phyloP scores from a whole-genome alignment of 2,329 filamentous ascomycete genomes.

The Allantophomopsis lycopodina region DNA sequence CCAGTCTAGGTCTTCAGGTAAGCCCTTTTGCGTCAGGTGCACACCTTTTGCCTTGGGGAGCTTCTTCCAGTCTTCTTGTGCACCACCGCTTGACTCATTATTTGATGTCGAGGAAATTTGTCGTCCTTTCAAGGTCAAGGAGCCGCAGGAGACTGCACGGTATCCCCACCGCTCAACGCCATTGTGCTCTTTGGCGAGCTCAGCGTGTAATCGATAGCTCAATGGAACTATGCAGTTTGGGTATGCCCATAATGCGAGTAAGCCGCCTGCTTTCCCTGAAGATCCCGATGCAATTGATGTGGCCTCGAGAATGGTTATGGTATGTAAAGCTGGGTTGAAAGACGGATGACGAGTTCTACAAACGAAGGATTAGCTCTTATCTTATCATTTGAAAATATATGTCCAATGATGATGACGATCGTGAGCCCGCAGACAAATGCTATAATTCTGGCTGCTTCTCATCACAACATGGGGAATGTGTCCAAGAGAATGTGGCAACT shows the following conservation, averaged over 20 bases:
- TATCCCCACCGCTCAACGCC: conserved; percentile 81
- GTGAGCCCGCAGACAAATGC: too few relatives aligned
- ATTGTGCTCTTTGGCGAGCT: conserved; percentile 72
- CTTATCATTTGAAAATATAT: too few relatives aligned
- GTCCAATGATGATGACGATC: too few relatives aligned
- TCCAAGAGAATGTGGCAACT: too few relatives aligned
- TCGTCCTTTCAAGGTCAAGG: conserved; percentile 11
- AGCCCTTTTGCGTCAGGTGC: conserved; percentile 37
- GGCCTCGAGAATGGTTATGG: conserved; percentile 78
- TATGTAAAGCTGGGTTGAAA: conserved; percentile 62
- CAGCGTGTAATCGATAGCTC: conserved; percentile 69
- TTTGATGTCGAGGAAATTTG: conserved; percentile 4
- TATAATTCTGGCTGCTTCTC: too few relatives aligned
- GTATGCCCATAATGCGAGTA: conserved; percentile 87
- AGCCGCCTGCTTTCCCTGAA: conserved; percentile 85
- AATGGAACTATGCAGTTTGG: conserved; percentile 72
- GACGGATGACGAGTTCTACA: conserved; percentile 61
- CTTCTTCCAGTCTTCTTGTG: conserved; percentile 39
- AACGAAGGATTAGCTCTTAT: too few relatives aligned
- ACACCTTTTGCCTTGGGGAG: conserved; percentile 32
- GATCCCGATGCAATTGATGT: conserved; percentile 77
- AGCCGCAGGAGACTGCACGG: conserved; percentile 60
- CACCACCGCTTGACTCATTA: conserved; percentile 2
- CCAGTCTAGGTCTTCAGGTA: conserved; percentile 79
- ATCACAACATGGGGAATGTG: too few relatives aligned